Evolutionary conservation across 805 yeast species (phyloP).

Genomic region (Pichia ethanolica): DNA sequence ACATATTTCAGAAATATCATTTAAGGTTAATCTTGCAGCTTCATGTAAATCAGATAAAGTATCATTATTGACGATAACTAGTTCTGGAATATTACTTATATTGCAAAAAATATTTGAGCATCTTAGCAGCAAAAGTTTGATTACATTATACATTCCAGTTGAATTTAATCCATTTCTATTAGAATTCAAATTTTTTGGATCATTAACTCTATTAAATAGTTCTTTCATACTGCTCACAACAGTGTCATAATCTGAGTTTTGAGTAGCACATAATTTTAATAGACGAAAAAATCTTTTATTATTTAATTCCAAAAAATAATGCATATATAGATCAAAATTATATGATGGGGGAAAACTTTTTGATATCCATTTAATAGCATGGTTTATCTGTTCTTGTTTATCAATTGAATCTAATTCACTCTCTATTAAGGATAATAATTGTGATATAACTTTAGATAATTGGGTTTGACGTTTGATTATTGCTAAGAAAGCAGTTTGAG

Average conservation of each 20-base stretch:
- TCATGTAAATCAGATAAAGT: conserved; percentile 18
- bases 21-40: conserved; percentile 47
- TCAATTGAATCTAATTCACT: conserved; percentile 29
- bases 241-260: conserved; percentile 50
- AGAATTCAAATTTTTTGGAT: conserved; percentile 33
- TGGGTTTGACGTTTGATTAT: conserved; percentile 63
- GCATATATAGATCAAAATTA: conserved; percentile 43
- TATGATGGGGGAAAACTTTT: conserved; percentile 45
- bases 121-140: conserved; percentile 56
- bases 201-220: conserved; percentile 46
- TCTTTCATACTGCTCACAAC: conserved; percentile 59
- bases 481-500: conserved; percentile 60
- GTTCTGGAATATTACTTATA: conserved; percentile 49
- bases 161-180: conserved; percentile 30
- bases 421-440: conserved; percentile 44
- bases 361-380: conserved; percentile 55
- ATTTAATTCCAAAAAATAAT: conserved; percentile 44
- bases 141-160: conserved; percentile 42
- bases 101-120: conserved; percentile 56
- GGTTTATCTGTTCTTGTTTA: conserved; percentile 32
- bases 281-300: conserved; percentile 55
- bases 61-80: conserved; percentile 42
- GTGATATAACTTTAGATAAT: conserved; percentile 41
- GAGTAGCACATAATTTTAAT: conserved; percentile 43
- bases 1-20: conserved; percentile 46